These are phyloP conservation scores for Potentilla sterilis DNA, from an alignment of 306 rosid species.

Conservation along the genomic window DNA sequence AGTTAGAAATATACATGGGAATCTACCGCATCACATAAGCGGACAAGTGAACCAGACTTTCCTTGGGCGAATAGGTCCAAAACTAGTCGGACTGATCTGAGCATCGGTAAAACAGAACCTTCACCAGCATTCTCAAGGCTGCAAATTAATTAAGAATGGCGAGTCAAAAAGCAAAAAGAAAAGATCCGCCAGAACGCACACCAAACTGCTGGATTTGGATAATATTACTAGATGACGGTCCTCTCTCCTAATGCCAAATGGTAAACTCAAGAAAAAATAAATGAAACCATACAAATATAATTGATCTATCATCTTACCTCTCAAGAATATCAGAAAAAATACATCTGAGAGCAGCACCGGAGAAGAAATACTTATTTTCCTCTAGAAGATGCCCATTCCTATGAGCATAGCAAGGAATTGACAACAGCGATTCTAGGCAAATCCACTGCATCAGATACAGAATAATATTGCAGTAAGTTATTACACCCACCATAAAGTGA, in stretches of 20 bases:
- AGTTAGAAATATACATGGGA: constrained; percentile 52
- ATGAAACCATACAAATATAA: neutral
- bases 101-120: constrained; percentile 74
- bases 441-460: constrained; percentile 66
- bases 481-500: neutral
- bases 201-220: neutral
- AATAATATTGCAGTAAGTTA: constrained; percentile 6
- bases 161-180: constrained; percentile 11
- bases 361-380: constrained; percentile 40
- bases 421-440: constrained; percentile 78
- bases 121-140: constrained; percentile 98
- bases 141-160: constrained; percentile 37
- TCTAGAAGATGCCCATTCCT: constrained; percentile 44
- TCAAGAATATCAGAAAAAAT: constrained; percentile 75
- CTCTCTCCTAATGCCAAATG: neutral
- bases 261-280: constrained; percentile 15
- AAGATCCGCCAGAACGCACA: neutral
- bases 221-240: neutral
- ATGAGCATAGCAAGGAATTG: constrained; percentile 58
- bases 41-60: constrained; percentile 43
- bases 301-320: constrained; percentile 50
- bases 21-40: constrained; percentile 48
- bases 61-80: constrained; percentile 57
- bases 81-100: constrained; percentile 74
- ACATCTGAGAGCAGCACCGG: constrained; percentile 58